Conservation (phyloP, 805 yeast species). For the Candida ovalis region DNA sequence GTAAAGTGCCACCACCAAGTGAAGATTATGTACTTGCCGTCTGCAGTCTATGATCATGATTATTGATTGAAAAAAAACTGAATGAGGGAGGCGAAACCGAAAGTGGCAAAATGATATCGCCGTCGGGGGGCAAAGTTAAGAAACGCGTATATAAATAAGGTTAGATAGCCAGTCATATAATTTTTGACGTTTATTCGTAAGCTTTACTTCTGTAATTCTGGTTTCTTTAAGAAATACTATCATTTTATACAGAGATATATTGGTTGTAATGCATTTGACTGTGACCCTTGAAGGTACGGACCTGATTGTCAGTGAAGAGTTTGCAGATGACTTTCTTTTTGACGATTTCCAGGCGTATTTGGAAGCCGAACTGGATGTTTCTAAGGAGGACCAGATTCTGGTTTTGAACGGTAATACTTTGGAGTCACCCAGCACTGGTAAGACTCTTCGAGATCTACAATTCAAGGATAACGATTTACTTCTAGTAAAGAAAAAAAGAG, state of each 20-base stretch:
- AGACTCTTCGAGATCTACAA: constrained; percentile 43
- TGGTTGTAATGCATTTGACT: constrained; percentile 44
- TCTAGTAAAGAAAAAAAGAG: constrained; percentile 31
- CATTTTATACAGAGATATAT: not conserved
- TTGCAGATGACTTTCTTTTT: constrained; percentile 59
- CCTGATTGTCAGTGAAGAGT: constrained; percentile 52
- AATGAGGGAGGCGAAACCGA: not conserved
- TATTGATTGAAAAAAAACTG: not conserved
- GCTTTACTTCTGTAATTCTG: too few species aligned
- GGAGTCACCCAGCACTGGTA: constrained; percentile 18
- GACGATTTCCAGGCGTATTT: constrained; percentile 70
- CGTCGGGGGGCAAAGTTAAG: not conserved
- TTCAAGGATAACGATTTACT: constrained; percentile 59
- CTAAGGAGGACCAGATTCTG: constrained; percentile 44
- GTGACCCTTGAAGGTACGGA: constrained; percentile 49
- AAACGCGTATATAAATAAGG: not conserved
- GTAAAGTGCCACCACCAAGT: not conserved
- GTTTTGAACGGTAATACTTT: constrained; percentile 43
- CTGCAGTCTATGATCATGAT: not conserved
- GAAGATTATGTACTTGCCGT: not conserved
- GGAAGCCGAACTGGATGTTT: constrained; percentile 62
- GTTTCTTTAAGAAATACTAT: not conserved
- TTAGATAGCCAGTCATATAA: too few species aligned
- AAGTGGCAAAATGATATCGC: not conserved
- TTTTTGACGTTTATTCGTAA: too few species aligned